Conservation (phyloP, 768 basidiomycete genomes). For the Obba rivulosa region DNA sequence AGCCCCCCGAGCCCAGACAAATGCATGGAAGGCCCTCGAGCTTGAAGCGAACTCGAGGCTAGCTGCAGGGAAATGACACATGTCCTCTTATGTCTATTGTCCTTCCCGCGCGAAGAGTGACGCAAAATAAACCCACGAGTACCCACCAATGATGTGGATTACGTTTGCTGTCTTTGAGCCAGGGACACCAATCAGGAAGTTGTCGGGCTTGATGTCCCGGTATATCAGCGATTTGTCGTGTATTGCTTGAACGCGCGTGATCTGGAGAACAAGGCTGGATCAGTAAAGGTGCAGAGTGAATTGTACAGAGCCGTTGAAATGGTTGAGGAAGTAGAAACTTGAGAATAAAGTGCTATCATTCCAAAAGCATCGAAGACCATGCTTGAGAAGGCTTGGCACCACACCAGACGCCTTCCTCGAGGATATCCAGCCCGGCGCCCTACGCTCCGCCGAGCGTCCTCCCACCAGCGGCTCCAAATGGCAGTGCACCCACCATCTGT, state of each 20-base stretch:
- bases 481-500: constrained; percentile 76
- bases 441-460: too few relatives aligned
- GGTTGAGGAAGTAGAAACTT: too few relatives aligned
- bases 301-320: too few relatives aligned
- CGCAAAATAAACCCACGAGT: not conserved
- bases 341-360: too few relatives aligned
- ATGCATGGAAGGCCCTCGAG: not conserved
- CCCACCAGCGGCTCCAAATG: not conserved
- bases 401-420: too few relatives aligned
- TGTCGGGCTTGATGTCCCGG: constrained; percentile 98
- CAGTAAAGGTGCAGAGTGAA: not conserved
- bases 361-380: too few relatives aligned
- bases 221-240: constrained; percentile 99
- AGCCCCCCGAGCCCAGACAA: not conserved
- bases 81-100: not conserved
- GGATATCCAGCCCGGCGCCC: too few relatives aligned
- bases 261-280: constrained; percentile 39
- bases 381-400: too few relatives aligned
- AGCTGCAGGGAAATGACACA: not conserved
- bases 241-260: constrained; percentile 93
- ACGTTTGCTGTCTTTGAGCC: constrained; percentile 86
- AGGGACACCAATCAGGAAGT: constrained; percentile 95
- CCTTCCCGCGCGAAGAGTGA: not conserved
- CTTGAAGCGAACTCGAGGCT: not conserved
- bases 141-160: constrained; percentile 81